Evolutionary conservation across 306 rosid species (phyloP).

Genomic region (Sesbania bispinosa): DNA sequence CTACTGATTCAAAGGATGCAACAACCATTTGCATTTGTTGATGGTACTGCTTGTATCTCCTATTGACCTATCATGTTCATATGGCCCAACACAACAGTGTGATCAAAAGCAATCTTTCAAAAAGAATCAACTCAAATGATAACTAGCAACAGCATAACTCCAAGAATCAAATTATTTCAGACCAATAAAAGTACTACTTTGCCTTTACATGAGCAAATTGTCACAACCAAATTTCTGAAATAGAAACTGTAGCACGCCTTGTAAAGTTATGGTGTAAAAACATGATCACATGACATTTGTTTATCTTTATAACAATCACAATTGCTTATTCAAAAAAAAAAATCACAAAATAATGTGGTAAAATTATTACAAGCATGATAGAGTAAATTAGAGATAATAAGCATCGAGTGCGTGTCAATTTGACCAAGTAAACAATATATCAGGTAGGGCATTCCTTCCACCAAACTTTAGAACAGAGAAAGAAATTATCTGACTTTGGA

Average conservation of each 20-base stretch:
- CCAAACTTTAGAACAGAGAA: neutral
- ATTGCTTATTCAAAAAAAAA: no score
- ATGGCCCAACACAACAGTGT: no score
- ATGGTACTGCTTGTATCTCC: slow-evolving; percentile 85
- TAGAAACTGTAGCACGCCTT: neutral
- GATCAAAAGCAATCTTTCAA: neutral
- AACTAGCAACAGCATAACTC: neutral
- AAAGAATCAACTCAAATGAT: neutral
- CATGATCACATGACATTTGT: neutral
- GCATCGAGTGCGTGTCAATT: no score
- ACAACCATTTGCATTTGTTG: slow-evolving; percentile 94
- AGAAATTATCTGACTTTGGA: slow-evolving; percentile 4
- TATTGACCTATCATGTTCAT: slow-evolving; percentile 57
- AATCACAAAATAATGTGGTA: no score
- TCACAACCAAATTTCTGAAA: neutral
- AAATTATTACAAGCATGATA: neutral
- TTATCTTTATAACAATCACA: slow-evolving; percentile 19
- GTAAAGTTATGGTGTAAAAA: neutral
- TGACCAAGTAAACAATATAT: neutral
- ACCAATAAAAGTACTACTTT: no score
- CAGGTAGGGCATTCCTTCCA: slow-evolving; percentile 9
- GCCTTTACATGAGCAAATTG: neutral
- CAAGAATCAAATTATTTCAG: neutral
- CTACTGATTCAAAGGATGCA: slow-evolving; percentile 75
- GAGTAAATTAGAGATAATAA: slow-evolving; percentile 12